Percentiles rank a stretch among this genome's conserved stretches.
phyloP scores from a whole-genome alignment of 2,329 filamentous ascomycete genomes.

The Aspergillus pseudoviridinutans region DNA sequence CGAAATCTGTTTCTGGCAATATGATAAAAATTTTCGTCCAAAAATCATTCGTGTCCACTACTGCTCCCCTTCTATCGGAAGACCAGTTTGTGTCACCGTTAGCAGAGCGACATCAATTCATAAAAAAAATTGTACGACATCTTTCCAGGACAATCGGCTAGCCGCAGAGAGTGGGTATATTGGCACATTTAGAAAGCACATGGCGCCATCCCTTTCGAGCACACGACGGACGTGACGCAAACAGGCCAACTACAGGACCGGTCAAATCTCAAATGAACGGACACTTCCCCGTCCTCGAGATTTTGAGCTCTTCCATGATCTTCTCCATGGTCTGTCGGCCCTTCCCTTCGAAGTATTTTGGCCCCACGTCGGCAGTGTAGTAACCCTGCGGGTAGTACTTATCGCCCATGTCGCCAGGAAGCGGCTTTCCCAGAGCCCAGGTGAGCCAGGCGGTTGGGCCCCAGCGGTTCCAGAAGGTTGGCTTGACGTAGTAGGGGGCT shows the following conservation, averaged over 20 bases:
- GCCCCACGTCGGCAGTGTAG: slow-evolving; percentile 57
- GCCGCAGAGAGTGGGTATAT: not conserved
- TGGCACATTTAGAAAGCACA: not conserved
- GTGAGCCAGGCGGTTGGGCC: slow-evolving; percentile 53
- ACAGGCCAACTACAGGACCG: no score
- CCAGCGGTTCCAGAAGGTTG: slow-evolving; percentile 60
- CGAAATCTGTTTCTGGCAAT: not conserved
- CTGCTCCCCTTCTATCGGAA: not conserved
- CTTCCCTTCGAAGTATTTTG: slow-evolving; percentile 50
- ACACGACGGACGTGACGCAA: not conserved
- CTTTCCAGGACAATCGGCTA: not conserved
- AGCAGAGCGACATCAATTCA: not conserved
- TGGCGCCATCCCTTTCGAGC: not conserved
- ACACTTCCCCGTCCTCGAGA: slow-evolving; percentile 44
- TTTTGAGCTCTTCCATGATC: slow-evolving; percentile 43
- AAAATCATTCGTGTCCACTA: not conserved
- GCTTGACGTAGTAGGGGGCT: slow-evolving; percentile 62
- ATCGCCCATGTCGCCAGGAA: slow-evolving; percentile 47
- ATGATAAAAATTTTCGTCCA: not conserved
- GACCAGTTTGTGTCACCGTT: not conserved
- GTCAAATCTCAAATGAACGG: slow-evolving; percentile 38
- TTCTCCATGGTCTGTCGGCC: slow-evolving; percentile 36
- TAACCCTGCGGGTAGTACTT: slow-evolving; percentile 50
- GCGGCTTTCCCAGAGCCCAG: slow-evolving; percentile 42
- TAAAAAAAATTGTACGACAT: not conserved